Percentiles rank a stretch among this genome's conserved stretches.
These are phyloP conservation scores for Boletus austroedulis DNA, from an alignment of 1,284 basidiomycete genomes.

Conservation along the genomic window DNA sequence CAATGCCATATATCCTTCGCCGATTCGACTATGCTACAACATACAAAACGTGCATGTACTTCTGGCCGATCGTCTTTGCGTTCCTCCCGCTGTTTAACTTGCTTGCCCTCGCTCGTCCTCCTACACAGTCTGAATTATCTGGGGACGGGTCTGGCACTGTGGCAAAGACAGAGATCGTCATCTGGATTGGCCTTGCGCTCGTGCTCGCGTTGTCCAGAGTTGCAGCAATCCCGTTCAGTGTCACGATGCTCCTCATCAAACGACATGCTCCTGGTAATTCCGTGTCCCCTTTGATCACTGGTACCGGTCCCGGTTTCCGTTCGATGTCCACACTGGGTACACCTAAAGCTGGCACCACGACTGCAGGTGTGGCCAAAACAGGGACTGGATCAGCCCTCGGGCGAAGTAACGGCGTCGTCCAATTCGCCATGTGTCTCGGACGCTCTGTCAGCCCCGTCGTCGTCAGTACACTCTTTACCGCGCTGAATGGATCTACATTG, in stretches of 20 bases:
- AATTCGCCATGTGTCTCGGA: conserved; percentile 18
- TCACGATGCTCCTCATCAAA: conserved; percentile 16
- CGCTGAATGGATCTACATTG: conserved; percentile 9
- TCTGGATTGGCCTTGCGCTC: conserved; percentile 13
- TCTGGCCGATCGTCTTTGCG: conserved; percentile 16
- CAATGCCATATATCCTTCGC: conserved; percentile 13
- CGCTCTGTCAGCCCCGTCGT: conserved; percentile 11
- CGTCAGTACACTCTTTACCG: conserved; percentile 11
- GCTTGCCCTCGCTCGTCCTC: not conserved
- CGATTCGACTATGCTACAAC: conserved; percentile 16
- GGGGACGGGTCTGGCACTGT: not conserved
- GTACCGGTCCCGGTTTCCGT: no score
- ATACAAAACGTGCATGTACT: conserved; percentile 12
- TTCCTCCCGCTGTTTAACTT: conserved; percentile 14
- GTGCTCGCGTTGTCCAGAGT: conserved; percentile 12
- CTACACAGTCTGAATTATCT: not conserved
- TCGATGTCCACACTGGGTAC: not conserved
- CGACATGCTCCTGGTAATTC: not conserved
- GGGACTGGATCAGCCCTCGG: conserved; percentile 7
- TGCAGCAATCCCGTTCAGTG: conserved; percentile 10
- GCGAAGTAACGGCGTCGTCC: conserved; percentile 13
- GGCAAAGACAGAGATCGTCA: not conserved
- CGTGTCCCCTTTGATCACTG: no score
- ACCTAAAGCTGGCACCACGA: not conserved
- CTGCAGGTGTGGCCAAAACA: not conserved